A percentile compares a stretch with the other conserved stretches of the same genome.
phyloP scores from a whole-genome alignment of 2,329 filamentous ascomycete genomes.

The Pseudocercospora ulei region DNA sequence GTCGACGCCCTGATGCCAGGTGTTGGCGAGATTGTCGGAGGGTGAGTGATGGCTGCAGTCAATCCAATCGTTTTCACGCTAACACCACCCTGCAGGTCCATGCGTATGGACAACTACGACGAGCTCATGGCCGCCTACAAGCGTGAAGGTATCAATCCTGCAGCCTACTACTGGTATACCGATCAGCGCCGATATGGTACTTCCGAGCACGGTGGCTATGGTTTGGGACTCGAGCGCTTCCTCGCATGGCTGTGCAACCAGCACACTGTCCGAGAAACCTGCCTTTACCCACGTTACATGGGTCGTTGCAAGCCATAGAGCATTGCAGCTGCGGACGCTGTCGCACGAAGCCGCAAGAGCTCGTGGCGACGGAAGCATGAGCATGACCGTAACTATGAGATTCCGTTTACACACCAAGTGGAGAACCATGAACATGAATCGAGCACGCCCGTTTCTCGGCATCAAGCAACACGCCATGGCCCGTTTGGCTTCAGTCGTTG shows the following conservation, averaged over 20 bases:
- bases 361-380: too few relatives aligned
- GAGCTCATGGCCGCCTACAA: constrained; percentile 83
- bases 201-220: constrained; percentile 85
- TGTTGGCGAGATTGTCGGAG: constrained; percentile 79
- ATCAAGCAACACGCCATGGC: too few relatives aligned
- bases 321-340: too few relatives aligned
- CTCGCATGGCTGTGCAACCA: constrained; percentile 58
- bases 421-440: too few relatives aligned
- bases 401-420: too few relatives aligned
- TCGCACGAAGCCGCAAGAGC: too few relatives aligned
- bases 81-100: constrained; percentile 57
- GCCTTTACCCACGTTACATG: constrained; percentile 72
- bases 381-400: too few relatives aligned
- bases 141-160: constrained; percentile 72
- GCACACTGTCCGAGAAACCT: constrained; percentile 58
- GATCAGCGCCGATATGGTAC: constrained; percentile 71
- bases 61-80: background rate
- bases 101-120: constrained; percentile 89
- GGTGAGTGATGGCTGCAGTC: constrained; percentile 1
- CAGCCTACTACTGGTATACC: constrained; percentile 95
- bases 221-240: constrained; percentile 79
- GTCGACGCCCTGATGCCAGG: constrained; percentile 85
- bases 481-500: too few relatives aligned
- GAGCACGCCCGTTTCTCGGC: too few relatives aligned
- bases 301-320: constrained; percentile 69